Evolutionary conservation across 768 basidiomycete genomes (phyloP).

Genomic region (Boletellus ananas): DNA sequence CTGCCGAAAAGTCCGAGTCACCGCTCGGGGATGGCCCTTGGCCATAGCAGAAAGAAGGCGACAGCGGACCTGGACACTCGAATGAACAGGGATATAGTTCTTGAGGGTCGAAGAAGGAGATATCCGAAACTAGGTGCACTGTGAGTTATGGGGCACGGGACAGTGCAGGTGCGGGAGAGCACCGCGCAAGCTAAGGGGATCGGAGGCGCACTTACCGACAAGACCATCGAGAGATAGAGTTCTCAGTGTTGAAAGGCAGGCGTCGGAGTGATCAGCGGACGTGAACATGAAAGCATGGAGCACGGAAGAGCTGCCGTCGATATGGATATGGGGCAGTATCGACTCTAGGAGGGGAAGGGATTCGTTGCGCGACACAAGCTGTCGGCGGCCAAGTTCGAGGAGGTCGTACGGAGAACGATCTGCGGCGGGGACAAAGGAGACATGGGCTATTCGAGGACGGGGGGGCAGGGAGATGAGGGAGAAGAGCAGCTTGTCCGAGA

Average conservation of each 20-base stretch:
- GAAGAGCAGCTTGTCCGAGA: slow-evolving; percentile 41
- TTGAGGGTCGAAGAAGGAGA: slow-evolving; percentile 43
- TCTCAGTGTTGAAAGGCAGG: slow-evolving; percentile 33
- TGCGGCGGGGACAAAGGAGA: slow-evolving; percentile 38
- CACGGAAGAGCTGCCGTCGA: slow-evolving; percentile 39
- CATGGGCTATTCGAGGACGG: slow-evolving; percentile 42
- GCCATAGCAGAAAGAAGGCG: slow-evolving; percentile 40
- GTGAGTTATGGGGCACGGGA: slow-evolving; percentile 8
- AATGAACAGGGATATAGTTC: slow-evolving; percentile 53
- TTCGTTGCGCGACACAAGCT: slow-evolving; percentile 39
- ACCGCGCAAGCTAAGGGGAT: background rate
- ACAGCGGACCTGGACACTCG: slow-evolving; percentile 38
- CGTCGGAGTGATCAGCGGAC: slow-evolving; percentile 30
- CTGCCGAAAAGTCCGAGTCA: slow-evolving; percentile 28
- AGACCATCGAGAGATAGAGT: slow-evolving; percentile 48
- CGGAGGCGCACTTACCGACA: slow-evolving; percentile 39
- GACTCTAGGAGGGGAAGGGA: slow-evolving; percentile 43
- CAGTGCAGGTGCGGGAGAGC: slow-evolving; percentile 2
- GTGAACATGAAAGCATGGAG: slow-evolving; percentile 60
- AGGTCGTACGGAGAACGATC: slow-evolving; percentile 33
- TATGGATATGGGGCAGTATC: slow-evolving; percentile 48
- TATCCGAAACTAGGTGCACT: slow-evolving; percentile 37
- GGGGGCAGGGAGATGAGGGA: slow-evolving; percentile 45
- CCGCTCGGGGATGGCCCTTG: slow-evolving; percentile 13
- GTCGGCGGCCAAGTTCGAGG: slow-evolving; percentile 55